These are phyloP conservation scores for Dendrobium chrysotoxum DNA, from an alignment of 106 monocot species.

Conservation along the genomic window DNA sequence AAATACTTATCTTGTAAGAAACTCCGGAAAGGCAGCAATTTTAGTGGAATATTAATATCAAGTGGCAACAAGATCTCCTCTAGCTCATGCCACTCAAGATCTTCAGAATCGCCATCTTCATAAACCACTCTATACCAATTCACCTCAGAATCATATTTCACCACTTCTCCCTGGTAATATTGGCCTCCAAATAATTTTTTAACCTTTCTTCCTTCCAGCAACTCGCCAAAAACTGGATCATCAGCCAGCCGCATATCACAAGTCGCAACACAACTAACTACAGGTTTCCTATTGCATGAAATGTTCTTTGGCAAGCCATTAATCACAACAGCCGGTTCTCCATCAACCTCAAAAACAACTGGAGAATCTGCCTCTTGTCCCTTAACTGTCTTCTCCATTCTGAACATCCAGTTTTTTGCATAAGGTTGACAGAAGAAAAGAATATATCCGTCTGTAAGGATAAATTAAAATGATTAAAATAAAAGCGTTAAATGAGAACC, in stretches of 20 bases:
- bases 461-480: too few species aligned
- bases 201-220: conserved; percentile 65
- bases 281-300: background rate
- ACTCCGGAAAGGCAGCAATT: conserved; percentile 25
- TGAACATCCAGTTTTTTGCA: background rate
- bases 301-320: conserved; percentile 49
- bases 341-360: conserved; percentile 33
- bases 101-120: conserved; percentile 77
- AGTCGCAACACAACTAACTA: background rate
- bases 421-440: background rate
- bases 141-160: conserved; percentile 44
- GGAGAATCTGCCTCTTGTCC: conserved; percentile 16
- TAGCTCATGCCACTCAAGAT: conserved; percentile 69
- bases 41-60: conserved; percentile 62
- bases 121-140: conserved; percentile 83
- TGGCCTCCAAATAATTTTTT: conserved; percentile 50
- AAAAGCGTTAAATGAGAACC: too few species aligned
- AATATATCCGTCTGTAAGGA: background rate
- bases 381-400: conserved; percentile 17
- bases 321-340: conserved; percentile 72
- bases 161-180: conserved; percentile 57
- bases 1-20: conserved; percentile 11
- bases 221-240: conserved; percentile 64
- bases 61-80: conserved; percentile 53
- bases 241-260: conserved; percentile 10